These are phyloP conservation scores for Metschnikowia colocasiae DNA, from an alignment of 805 yeast genomes.

Conservation along the genomic window DNA sequence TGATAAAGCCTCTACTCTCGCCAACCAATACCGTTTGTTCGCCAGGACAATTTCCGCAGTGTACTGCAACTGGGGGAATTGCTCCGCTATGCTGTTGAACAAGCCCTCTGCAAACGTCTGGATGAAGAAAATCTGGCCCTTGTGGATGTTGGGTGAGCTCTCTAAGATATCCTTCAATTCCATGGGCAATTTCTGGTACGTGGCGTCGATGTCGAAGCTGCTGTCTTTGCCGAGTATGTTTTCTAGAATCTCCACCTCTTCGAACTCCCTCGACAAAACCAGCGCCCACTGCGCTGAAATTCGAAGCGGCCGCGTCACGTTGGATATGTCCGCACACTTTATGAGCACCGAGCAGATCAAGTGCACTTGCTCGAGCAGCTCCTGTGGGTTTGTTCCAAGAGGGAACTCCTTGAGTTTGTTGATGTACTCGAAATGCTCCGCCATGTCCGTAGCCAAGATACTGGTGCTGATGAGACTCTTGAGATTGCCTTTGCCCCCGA, in stretches of 20 bases:
- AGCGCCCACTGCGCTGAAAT: slow-evolving; percentile 85
- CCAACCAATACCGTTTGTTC: slow-evolving; percentile 57
- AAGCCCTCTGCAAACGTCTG: slow-evolving; percentile 74
- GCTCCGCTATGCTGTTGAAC: slow-evolving; percentile 59
- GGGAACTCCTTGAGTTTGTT: slow-evolving; percentile 41
- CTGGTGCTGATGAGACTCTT: slow-evolving; percentile 32
- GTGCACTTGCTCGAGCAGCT: slow-evolving; percentile 23
- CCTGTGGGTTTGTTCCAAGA: slow-evolving; percentile 19
- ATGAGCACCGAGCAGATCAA: slow-evolving; percentile 67
- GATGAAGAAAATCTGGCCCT: slow-evolving; percentile 81
- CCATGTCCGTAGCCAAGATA: slow-evolving; percentile 80
- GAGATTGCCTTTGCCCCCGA: slow-evolving; percentile 20
- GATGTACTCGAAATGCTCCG: slow-evolving; percentile 72
- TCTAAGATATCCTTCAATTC: slow-evolving; percentile 42
- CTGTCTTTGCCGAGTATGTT: slow-evolving; percentile 12
- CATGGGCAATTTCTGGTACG: slow-evolving; percentile 37
- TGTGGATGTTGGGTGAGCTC: slow-evolving; percentile 49
- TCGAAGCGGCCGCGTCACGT: slow-evolving; percentile 76
- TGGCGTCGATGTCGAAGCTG: slow-evolving; percentile 12
- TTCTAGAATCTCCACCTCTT: slow-evolving; percentile 58
- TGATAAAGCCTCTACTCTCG: slow-evolving; percentile 7
- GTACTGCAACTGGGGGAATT: slow-evolving; percentile 59
- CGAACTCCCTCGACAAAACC: slow-evolving; percentile 72
- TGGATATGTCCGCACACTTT: slow-evolving; percentile 94
- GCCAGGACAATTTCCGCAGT: slow-evolving; percentile 49